Conservation (phyloP, 305 asterid genomes). For the Vinca major region DNA sequence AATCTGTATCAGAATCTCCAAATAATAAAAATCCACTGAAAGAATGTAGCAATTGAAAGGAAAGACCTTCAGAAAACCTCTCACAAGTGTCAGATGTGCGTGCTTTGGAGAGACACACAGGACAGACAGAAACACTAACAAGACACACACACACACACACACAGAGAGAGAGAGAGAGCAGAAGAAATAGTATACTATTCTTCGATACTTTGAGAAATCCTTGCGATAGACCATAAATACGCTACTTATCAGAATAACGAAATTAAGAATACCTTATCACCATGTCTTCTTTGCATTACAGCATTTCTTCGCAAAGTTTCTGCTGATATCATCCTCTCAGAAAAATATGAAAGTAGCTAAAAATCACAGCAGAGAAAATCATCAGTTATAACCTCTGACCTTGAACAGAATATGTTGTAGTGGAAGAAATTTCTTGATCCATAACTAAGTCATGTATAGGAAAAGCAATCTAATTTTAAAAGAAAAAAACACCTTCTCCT, state of each 20-base stretch:
- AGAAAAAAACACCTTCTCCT: background rate
- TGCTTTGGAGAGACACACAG: background rate
- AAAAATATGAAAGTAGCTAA: slow-evolving; percentile 64
- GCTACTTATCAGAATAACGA: slow-evolving; percentile 8
- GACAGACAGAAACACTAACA: background rate
- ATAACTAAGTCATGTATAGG: background rate
- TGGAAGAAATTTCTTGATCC: slow-evolving; percentile 2
- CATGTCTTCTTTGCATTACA: slow-evolving; percentile 64
- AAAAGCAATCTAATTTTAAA: background rate
- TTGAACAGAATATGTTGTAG: background rate
- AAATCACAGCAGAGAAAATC: slow-evolving; percentile 15
- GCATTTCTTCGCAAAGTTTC: slow-evolving; percentile 76
- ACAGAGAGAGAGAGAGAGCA: background rate
- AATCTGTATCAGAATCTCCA: slow-evolving; percentile 32
- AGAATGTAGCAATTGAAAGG: background rate
- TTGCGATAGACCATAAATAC: background rate
- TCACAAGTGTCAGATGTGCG: background rate
- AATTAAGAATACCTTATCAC: slow-evolving; percentile 44
- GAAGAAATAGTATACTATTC: background rate
- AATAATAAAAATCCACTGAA: background rate
- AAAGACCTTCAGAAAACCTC: background rate
- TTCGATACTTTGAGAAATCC: background rate
- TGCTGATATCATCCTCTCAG: slow-evolving; percentile 76
- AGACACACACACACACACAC: no score
- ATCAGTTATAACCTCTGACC: background rate